A percentile compares a stretch with the other conserved stretches of the same genome.
These are phyloP conservation scores for Taxillus chinensis DNA, from an alignment of 164 flowering plant species.

Conservation along the genomic window DNA sequence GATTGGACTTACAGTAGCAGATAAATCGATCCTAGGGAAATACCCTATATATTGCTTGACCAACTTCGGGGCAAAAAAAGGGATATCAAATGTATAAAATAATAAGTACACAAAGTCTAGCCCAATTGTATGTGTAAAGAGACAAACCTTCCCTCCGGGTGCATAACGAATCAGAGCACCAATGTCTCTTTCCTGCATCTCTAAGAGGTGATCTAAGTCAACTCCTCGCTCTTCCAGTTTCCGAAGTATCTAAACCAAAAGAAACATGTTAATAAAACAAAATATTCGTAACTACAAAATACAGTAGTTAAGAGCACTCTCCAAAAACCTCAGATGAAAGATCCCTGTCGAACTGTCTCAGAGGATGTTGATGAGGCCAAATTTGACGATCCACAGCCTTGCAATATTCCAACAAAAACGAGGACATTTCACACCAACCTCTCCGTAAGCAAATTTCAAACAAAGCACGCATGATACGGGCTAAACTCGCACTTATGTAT, in stretches of 20 bases:
- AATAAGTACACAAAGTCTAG: background rate
- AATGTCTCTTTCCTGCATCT: slow-evolving; percentile 93
- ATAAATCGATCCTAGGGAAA: slow-evolving; percentile 73
- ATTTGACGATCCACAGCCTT: slow-evolving; percentile 95
- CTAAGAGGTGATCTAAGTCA: slow-evolving; percentile 75
- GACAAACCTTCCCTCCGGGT: slow-evolving; percentile 76
- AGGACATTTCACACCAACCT: slow-evolving; percentile 95
- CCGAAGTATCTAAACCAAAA: slow-evolving; percentile 51
- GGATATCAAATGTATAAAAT: slow-evolving; percentile 4
- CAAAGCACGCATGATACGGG: slow-evolving; percentile 94
- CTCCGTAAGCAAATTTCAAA: slow-evolving; percentile 95
- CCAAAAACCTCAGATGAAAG: slow-evolving; percentile 65
- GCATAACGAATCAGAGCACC: slow-evolving; percentile 84
- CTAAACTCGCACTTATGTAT: slow-evolving; percentile 96
- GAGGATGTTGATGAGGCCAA: slow-evolving; percentile 98
- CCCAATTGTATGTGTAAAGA: background rate
- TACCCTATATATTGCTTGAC: slow-evolving; percentile 81
- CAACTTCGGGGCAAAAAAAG: slow-evolving; percentile 33
- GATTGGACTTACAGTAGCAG: slow-evolving; percentile 94
- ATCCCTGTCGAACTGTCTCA: slow-evolving; percentile 90
- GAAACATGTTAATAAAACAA: background rate
- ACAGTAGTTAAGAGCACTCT: slow-evolving; percentile 2
- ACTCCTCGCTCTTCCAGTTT: slow-evolving; percentile 87
- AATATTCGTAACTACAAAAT: background rate
- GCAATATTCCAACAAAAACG: slow-evolving; percentile 88